phyloP scores from a whole-genome alignment of 441 rosid species.

The Dalechampia spathulata region DNA sequence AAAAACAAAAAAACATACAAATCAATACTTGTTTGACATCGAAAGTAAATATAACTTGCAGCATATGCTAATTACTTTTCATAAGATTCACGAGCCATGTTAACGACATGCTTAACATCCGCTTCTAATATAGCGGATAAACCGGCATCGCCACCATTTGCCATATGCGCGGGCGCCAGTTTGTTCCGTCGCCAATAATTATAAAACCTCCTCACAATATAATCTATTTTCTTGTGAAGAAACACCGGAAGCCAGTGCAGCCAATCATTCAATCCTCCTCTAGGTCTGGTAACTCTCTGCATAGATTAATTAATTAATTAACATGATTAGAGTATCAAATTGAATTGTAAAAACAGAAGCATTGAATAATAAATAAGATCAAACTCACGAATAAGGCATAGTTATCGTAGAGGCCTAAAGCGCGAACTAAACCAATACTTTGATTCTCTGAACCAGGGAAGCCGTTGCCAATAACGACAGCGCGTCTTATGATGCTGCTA shows the following conservation, averaged over 20 bases:
- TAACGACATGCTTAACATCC: constrained; percentile 66
- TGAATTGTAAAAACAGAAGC: no score
- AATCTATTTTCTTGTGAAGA: constrained; percentile 61
- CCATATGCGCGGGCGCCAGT: constrained; percentile 21
- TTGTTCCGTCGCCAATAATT: constrained; percentile 42
- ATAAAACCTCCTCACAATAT: constrained; percentile 40
- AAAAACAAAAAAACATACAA: neutral
- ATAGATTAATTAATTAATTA: no score
- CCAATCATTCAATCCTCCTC: constrained; percentile 88
- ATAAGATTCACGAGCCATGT: constrained; percentile 58
- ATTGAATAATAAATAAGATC: neutral
- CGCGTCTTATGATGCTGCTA: constrained; percentile 65
- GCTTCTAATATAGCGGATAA: constrained; percentile 68
- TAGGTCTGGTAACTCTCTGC: constrained; percentile 89
- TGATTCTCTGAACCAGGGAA: constrained; percentile 76
- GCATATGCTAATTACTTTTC: constrained; percentile 48
- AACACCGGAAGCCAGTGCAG: constrained; percentile 86
- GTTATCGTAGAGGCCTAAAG: constrained; percentile 68
- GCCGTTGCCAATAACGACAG: constrained; percentile 85
- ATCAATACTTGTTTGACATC: neutral
- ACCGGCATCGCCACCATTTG: constrained; percentile 53
- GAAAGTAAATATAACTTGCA: neutral
- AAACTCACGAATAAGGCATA: constrained; percentile 64
- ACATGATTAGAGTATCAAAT: no score
- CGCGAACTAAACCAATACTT: constrained; percentile 74